These are phyloP conservation scores for Aulographum hederae DNA, from an alignment of 2,329 filamentous ascomycete genomes.

Conservation along the genomic window DNA sequence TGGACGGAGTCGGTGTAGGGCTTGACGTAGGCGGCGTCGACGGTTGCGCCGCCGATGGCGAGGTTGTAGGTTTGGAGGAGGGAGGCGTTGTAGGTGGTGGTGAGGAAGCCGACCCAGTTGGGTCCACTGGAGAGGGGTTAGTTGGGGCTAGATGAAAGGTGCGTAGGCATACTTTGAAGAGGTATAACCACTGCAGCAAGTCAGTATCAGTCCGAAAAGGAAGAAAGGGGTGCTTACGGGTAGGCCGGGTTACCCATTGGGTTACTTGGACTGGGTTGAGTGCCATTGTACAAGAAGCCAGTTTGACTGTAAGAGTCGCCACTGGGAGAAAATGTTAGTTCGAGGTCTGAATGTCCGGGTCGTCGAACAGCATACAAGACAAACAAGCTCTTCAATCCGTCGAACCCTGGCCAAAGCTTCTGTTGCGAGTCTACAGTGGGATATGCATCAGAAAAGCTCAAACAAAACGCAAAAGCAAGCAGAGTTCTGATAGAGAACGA, in stretches of 20 bases:
- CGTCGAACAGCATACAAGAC: conserved; percentile 2
- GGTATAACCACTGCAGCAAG: too few species aligned
- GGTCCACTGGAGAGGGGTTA: conserved; percentile 21
- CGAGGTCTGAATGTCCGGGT: neutral
- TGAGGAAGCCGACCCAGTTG: conserved; percentile 36
- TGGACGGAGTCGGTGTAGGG: conserved; percentile 31
- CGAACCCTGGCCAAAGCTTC: too few species aligned
- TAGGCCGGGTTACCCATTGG: conserved; percentile 44
- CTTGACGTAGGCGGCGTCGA: conserved; percentile 31
- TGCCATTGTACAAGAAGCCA: conserved; percentile 13
- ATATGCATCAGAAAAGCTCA: too few species aligned
- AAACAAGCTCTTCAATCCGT: conserved; percentile 4
- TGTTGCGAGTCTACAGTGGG: too few species aligned
- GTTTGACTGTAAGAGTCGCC: neutral
- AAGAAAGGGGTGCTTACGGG: too few species aligned
- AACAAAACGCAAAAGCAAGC: too few species aligned
- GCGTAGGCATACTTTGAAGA: conserved; percentile 7
- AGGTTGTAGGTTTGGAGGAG: conserved; percentile 33
- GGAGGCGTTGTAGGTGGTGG: conserved; percentile 25
- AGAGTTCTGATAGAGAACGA: too few species aligned
- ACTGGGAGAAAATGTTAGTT: neutral
- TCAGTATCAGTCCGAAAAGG: conserved; percentile 6
- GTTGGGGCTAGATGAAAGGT: neutral
- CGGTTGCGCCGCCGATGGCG: conserved; percentile 34
- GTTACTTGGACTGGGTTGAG: conserved; percentile 33